Base-by-base conservation (phyloP, 2,329 filamentous ascomycete species). In the Madurella fahalii region DNA sequence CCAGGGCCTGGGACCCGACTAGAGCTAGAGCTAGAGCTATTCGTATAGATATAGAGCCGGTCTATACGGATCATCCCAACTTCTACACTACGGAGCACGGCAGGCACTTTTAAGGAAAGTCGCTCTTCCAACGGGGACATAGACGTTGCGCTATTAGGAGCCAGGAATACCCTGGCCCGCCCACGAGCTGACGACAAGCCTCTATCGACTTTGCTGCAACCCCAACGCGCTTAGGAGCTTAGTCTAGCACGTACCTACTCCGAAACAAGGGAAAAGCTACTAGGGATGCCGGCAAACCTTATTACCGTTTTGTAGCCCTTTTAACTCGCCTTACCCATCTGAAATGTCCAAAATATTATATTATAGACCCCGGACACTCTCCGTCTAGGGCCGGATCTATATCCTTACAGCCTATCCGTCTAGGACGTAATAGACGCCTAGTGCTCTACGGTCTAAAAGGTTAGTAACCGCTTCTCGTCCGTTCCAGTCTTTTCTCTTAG, bases 321-420 rank as follows among this genome's bases (percentile, higher is more conserved):
- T 25, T 46, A 17, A 52, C 34, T 52, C 52, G 55, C 47, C 34
- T 45, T 52, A 15, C 47, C 56, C 58, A 47, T 56, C 57, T 52
- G 44, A 50, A 53, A 52, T 48, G 45, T 41, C 52, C 50, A 32
- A n/a, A 50, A 37, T 11, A 25, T 37, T 34, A 46, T 63, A 61
- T 61, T 57, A 60, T 61, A 63, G 53, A 54, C 59, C 58, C 58
- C 53, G 59, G 47, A 58, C 59, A 40, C 47, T 47, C 52, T 47
- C 53, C 53, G 53, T 62, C 56, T 62, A 47, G 53, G 43, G 45
- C 48, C 39, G 34, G 9, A 34, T 20, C 48, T 34, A 12, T 11
- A 44, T 30, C 53, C 56, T 46, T 50, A 46, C 47, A n/a, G 18
- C 9, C 45, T 37, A 50, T 53, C 46, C 40, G 52, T 40, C 41